A percentile compares a stretch with the other conserved stretches of the same genome.
These are phyloP conservation scores for Vanrija sp. DNA, from an alignment of 1,284 basidiomycete genomes.

Conservation along the genomic window DNA sequence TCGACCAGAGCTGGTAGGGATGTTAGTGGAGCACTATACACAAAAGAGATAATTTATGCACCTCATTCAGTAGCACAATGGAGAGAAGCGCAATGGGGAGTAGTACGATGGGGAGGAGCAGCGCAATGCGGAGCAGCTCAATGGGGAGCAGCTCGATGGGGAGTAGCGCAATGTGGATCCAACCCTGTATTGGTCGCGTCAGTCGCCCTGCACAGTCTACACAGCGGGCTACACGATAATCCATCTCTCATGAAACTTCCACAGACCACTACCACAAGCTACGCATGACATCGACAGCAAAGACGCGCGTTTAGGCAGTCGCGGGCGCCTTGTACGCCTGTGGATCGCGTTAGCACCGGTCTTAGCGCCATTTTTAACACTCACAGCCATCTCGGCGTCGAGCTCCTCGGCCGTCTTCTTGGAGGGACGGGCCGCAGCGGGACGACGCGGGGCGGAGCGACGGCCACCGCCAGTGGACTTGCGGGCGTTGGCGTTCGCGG, in stretches of 20 bases:
- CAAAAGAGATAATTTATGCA: not conserved
- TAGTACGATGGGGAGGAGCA: too few species aligned
- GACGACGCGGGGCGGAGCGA: slow-evolving; percentile 50
- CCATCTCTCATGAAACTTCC: too few species aligned
- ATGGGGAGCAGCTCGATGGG: too few species aligned
- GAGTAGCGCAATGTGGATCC: too few species aligned
- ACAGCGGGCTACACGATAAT: too few species aligned
- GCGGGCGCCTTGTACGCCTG: slow-evolving; percentile 38
- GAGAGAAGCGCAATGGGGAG: too few species aligned
- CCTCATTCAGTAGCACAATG: not conserved
- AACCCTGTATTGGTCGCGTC: too few species aligned
- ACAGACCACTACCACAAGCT: not conserved
- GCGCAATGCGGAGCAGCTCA: too few species aligned
- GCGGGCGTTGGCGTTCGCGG: slow-evolving; percentile 35
- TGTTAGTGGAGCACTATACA: too few species aligned
- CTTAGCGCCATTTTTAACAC: slow-evolving; percentile 45
- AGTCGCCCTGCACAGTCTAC: too few species aligned
- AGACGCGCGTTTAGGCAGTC: not conserved
- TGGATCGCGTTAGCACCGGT: not conserved
- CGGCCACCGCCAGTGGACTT: slow-evolving; percentile 53
- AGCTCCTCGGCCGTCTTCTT: slow-evolving; percentile 57
- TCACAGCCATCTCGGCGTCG: slow-evolving; percentile 65
- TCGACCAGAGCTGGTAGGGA: slow-evolving; percentile 14
- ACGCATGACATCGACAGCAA: not conserved
- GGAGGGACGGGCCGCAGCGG: slow-evolving; percentile 47